These are phyloP conservation scores for Alternaria ethzedia DNA, from an alignment of 2,329 filamentous ascomycete genomes.

Conservation along the genomic window DNA sequence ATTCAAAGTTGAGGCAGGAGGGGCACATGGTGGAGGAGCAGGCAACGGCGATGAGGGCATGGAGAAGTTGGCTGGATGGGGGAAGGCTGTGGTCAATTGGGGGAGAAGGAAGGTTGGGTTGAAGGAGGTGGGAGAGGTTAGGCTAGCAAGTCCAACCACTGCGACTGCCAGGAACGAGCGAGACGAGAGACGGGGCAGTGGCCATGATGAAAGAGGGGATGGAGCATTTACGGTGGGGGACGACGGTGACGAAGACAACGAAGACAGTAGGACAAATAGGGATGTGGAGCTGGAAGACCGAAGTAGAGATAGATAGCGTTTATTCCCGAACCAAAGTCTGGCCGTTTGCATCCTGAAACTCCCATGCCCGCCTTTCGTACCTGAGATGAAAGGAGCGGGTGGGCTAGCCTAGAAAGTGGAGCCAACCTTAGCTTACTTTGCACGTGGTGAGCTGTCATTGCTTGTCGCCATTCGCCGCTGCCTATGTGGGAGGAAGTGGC, in stretches of 20 bases:
- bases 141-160: conserved; percentile 33
- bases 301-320: conserved; percentile 21
- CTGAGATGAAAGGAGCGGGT: conserved; percentile 5
- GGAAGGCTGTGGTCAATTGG: conserved; percentile 26
- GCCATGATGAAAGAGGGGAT: not conserved
- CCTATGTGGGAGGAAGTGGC: not conserved
- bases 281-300: conserved; percentile 10
- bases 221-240: conserved; percentile 15
- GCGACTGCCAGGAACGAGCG: not conserved
- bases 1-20: conserved; percentile 83
- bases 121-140: conserved; percentile 29
- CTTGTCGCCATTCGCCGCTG: conserved; percentile 1
- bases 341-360: not conserved
- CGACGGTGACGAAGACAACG: conserved; percentile 15
- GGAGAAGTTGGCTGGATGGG: conserved; percentile 34
- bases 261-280: not conserved
- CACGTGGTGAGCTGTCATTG: conserved; percentile 14
- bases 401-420: conserved; percentile 6
- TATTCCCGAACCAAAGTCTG: not conserved
- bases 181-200: conserved; percentile 6
- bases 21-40: conserved; percentile 5
- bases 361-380: not conserved
- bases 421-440: not conserved
- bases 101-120: conserved; percentile 27
- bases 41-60: conserved; percentile 34